A percentile compares a stretch with the other conserved stretches of the same genome.
Conservation (phyloP, 2,329 filamentous ascomycete species). For the Neofusicoccum parvum region DNA sequence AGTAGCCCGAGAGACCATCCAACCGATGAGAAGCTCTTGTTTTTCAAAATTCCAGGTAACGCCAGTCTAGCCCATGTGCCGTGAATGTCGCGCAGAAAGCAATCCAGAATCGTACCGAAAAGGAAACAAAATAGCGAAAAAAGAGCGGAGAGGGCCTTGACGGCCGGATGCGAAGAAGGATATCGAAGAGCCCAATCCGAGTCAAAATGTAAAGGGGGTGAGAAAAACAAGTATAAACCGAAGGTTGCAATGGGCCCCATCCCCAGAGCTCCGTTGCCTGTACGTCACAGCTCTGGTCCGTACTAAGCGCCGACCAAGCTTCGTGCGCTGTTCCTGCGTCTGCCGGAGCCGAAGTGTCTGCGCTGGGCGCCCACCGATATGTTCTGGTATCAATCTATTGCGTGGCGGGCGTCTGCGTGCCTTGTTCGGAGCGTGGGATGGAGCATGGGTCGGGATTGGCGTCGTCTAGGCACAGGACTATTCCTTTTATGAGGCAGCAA, state of each 20-base stretch:
- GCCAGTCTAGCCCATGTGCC: slow-evolving; percentile 20
- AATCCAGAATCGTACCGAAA: slow-evolving; percentile 4
- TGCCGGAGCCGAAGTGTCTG: not conserved
- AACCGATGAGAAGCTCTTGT: slow-evolving; percentile 16
- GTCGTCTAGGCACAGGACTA: not conserved
- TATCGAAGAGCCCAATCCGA: slow-evolving; percentile 13
- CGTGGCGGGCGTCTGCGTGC: slow-evolving; percentile 2
- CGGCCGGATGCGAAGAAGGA: slow-evolving; percentile 15
- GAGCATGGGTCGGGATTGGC: not conserved
- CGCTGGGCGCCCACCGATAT: slow-evolving; percentile 1
- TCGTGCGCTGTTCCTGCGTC: slow-evolving; percentile 1
- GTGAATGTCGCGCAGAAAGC: slow-evolving; percentile 17
- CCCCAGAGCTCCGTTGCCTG: slow-evolving; percentile 2
- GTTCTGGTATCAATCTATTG: slow-evolving; percentile 1
- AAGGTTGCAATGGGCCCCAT: slow-evolving; percentile 8
- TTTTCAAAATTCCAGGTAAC: slow-evolving; percentile 20
- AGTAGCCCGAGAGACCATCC: slow-evolving; percentile 12
- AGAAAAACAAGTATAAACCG: slow-evolving; percentile 8
- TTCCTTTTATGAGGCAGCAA: slow-evolving; percentile 13
- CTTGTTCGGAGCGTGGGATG: slow-evolving; percentile 1
- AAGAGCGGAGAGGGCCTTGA: slow-evolving; percentile 13
- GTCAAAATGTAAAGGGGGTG: not conserved
- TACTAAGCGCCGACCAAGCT: not conserved
- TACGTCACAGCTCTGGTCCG: not conserved
- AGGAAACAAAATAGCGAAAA: not conserved